Evolutionary conservation across 306 rosid genomes (phyloP).

Genomic region (Herpetospermum pedunculosum): DNA sequence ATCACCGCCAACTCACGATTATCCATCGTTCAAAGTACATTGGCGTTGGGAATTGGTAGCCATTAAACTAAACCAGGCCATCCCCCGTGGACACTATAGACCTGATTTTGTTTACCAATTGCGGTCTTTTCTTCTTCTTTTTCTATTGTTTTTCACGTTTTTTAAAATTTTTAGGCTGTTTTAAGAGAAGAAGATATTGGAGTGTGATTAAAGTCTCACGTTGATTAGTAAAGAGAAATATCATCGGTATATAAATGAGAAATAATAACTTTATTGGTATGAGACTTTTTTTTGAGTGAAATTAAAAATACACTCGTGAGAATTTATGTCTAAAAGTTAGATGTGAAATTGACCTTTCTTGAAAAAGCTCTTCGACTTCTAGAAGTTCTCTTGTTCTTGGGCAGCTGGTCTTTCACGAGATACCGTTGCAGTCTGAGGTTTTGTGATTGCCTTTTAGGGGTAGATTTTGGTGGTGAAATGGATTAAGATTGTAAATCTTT

Average conservation of each 20-base stretch:
- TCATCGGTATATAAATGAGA: too few species aligned
- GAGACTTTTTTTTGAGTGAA: too few species aligned
- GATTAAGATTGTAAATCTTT: neutral
- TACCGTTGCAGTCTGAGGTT: neutral
- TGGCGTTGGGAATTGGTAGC: conserved; percentile 3
- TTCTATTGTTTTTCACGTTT: neutral
- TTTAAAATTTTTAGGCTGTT: neutral
- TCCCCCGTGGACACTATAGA: neutral
- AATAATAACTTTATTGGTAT: too few species aligned
- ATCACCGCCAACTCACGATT: conserved; percentile 19
- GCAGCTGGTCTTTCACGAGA: neutral
- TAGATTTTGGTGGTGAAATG: neutral
- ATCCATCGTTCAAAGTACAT: conserved; percentile 6
- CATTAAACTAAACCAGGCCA: neutral
- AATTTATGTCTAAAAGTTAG: too few species aligned
- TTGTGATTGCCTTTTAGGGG: neutral
- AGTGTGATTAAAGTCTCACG: too few species aligned
- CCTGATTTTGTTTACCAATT: neutral
- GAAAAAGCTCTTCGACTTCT: neutral
- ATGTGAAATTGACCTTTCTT: neutral
- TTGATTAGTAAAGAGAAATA: too few species aligned
- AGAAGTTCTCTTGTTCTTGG: neutral
- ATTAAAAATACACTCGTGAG: too few species aligned
- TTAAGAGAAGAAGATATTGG: neutral
- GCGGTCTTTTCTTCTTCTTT: neutral